A percentile compares a stretch with the other conserved stretches of the same genome.
Evolutionary conservation across 305 asterid species (phyloP).

Genomic region (Solanum hybrid): DNA sequence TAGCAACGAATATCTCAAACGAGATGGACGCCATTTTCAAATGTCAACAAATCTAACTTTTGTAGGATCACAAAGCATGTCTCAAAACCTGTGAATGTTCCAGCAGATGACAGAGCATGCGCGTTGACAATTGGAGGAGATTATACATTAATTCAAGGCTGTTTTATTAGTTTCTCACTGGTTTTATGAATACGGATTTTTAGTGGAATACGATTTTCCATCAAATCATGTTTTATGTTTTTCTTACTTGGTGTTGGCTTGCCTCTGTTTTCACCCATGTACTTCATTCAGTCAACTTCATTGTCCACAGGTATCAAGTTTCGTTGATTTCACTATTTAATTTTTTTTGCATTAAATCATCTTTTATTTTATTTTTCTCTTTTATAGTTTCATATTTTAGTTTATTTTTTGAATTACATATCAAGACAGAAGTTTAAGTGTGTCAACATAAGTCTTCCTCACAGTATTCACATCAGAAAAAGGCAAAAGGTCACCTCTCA

Average conservation of each 20-base stretch:
- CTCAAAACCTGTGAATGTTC: neutral
- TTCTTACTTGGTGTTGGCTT: no score
- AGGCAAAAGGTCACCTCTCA: no score
- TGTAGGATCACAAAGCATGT: neutral
- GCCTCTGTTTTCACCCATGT: no score
- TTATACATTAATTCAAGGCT: neutral
- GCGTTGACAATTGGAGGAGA: neutral
- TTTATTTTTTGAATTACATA: neutral
- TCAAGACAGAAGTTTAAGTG: neutral
- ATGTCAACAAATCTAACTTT: neutral
- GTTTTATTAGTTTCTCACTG: neutral
- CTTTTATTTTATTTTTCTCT: no score
- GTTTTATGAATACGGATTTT: neutral
- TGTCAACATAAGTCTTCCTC: no score
- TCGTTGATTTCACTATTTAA: no score
- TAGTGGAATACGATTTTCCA: neutral
- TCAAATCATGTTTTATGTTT: neutral
- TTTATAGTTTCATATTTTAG: neutral
- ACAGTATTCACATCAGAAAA: no score
- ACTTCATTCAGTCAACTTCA: no score
- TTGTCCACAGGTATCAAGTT: no score
- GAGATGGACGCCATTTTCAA: neutral
- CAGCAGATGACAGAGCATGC: neutral
- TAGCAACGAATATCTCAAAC: neutral
- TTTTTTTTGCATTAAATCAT: no score